These are phyloP conservation scores for Phyllosticta capitalensis DNA, from an alignment of 2,329 filamentous ascomycete species.

Conservation along the genomic window DNA sequence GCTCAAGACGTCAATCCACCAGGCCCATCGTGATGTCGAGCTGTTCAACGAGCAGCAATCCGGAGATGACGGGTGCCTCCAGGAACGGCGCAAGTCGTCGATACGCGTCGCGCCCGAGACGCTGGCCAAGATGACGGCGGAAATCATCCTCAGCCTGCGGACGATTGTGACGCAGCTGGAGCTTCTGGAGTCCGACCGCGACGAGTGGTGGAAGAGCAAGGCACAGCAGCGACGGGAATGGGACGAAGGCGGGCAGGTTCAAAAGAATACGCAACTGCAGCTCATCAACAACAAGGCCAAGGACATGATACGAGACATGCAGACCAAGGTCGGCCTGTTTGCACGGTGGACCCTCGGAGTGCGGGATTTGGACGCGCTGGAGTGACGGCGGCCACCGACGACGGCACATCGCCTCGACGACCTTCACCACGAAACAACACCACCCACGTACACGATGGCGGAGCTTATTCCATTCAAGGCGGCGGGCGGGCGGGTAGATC, in stretches of 20 bases:
- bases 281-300: neutral
- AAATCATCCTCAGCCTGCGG: neutral
- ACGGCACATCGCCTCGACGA: no score
- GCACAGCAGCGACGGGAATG: neutral
- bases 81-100: neutral
- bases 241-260: neutral
- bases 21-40: conserved; percentile 3
- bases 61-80: neutral
- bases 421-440: no score
- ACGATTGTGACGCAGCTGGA: neutral
- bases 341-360: neutral
- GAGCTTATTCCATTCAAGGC: neutral
- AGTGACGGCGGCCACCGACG: neutral
- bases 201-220: conserved; percentile 7
- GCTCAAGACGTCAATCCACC: neutral
- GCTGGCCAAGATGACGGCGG: neutral
- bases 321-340: conserved; percentile 2
- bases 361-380: neutral
- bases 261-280: neutral
- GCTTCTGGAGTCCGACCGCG: conserved; percentile 1
- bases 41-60: neutral
- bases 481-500: neutral
- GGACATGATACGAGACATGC: conserved; percentile 8
- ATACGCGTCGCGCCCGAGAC: neutral
- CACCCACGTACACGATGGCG: neutral